Conservation (phyloP, 805 yeast species). For the Isabelozyma gotoi region DNA sequence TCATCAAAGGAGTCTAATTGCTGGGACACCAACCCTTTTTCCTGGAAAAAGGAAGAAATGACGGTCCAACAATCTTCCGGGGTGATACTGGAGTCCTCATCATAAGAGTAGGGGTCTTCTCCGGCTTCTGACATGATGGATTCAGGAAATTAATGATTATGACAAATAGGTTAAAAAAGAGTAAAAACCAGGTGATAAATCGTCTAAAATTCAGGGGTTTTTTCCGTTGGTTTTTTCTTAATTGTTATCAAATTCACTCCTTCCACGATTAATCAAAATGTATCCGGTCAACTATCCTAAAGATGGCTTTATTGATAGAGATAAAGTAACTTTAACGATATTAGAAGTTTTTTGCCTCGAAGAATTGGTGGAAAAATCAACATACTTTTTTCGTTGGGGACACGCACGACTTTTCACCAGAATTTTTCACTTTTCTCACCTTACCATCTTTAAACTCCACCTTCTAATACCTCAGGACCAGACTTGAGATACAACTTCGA, state of each 20-base stretch:
- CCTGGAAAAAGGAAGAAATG: conserved; percentile 91
- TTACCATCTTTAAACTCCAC: not conserved
- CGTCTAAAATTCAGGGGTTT: too few species aligned
- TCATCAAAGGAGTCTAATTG: conserved; percentile 98
- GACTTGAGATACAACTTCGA: not conserved
- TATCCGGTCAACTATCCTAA: not conserved
- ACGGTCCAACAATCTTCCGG: conserved; percentile 99
- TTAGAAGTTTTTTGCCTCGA: not conserved
- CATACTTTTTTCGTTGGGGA: not conserved
- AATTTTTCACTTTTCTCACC: not conserved
- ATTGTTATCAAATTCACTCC: not conserved
- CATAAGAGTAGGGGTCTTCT: conserved; percentile 70
- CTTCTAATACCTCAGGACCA: not conserved
- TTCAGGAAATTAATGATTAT: too few species aligned
- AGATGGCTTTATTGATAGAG: not conserved
- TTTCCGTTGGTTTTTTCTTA: not conserved
- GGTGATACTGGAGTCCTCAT: conserved; percentile 72
- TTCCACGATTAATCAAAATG: not conserved
- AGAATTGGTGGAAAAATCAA: not conserved
- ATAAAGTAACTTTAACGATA: not conserved
- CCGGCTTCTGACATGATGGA: conserved; percentile 6
- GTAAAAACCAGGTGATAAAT: too few species aligned
- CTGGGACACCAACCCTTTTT: conserved; percentile 95
- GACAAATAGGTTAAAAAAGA: too few species aligned
- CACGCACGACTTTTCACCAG: not conserved